Evolutionary conservation across 2,329 filamentous ascomycete genomes (phyloP), one percentile per base, ranked within the genome.

Genomic region (Sphaerulina musiva): DNA sequence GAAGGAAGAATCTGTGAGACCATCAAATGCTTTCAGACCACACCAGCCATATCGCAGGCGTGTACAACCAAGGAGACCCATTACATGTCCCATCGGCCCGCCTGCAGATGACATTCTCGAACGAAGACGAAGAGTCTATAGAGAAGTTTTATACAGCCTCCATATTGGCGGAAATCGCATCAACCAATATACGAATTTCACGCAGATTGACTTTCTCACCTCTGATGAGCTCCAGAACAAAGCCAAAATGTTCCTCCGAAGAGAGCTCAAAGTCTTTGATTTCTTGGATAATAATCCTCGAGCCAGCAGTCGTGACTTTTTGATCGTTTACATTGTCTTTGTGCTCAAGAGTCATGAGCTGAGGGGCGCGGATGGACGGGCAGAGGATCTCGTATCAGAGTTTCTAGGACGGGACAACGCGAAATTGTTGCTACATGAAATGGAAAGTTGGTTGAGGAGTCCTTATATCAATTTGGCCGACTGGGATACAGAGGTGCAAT

Each of bases 401-500:
- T 93, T 90, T 60, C 66, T 96, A 3, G 90, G 90, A 0, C 76
- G 83, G 52, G 81, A 85, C 14, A 82, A 90, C 68, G 82, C 89
- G 1, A 76, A 78, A 14, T 69, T 95, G 39, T 89, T 97, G 61
- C 71, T 95, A 55, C 92, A 97, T 71, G 92, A 97, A 72, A 70
- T 96, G 56, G 80, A 85, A 57, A 81, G 83, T 9, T 97, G 88
- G 83, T 71, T 97, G 61, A 78, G 89, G 53, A 95, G 90, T 69
- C 90, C 91, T 0, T 92, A 82, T 64, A 76, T 70, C 2, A 82
- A 79, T 7, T 70, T 95, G 7, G 78, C 82, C 48, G 85, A 85
- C 45, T 97, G 90, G 89, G 92, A 96, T 72, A 74, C 79, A 14
- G 76, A 83, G 59, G 87, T 91, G 11, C 88, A 92, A 69, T 95